Base-by-base conservation (phyloP, 148 eudicot genomes). In the Rhododendron williamsianum region DNA sequence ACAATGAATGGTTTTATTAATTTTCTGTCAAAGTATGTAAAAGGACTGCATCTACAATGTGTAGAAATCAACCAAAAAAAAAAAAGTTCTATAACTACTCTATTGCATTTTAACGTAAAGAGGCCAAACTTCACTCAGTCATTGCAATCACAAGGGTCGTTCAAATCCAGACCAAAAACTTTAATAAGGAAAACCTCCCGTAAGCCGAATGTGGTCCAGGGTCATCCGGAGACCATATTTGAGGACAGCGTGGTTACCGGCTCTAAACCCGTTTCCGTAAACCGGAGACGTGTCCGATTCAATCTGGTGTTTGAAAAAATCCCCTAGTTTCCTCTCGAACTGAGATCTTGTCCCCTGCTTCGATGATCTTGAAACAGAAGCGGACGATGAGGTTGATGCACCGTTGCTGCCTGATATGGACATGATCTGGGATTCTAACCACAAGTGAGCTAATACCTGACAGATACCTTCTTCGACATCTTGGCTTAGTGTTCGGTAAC, bases 401-500 rank as follows among this genome's bases (percentile, higher is more conserved):
- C 49, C 78, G 65, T 87, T 86, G 76, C 74, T 82, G 76, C 88
- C 87, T n/a, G 91, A 86, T 71, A 86, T 81, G 23, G 89, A 89
- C 52, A 85, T 82, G 69, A 88, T 86, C 86, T 93, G 93, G 38
- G 94, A 81, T 86, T 91, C 91, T 86, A 94, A 85, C 98, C 98
- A 94, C 93, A 91, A 91, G 82, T 91, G 89, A 51, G 95, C 95
- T 76, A 94, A 84, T 77, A 94, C 98, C 86, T 94, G 95, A 78
- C 98, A 94, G 82, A 94, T 93, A 27, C 98, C 98, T 91, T 94
- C 98, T 93, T 94, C 98, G 6, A 94, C 93, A 84, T 94, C 95
- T 76, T 92, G 95, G 84, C 92, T 88, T 35, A 93, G 93, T 85
- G 89, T 93, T 72, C 93, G 93, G 74, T 84, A 94, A 85, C 98